Percentiles rank a stretch among this genome's conserved stretches.
phyloP scores from a whole-genome alignment of 345 rosid genomes.

The Jatropha curcas region DNA sequence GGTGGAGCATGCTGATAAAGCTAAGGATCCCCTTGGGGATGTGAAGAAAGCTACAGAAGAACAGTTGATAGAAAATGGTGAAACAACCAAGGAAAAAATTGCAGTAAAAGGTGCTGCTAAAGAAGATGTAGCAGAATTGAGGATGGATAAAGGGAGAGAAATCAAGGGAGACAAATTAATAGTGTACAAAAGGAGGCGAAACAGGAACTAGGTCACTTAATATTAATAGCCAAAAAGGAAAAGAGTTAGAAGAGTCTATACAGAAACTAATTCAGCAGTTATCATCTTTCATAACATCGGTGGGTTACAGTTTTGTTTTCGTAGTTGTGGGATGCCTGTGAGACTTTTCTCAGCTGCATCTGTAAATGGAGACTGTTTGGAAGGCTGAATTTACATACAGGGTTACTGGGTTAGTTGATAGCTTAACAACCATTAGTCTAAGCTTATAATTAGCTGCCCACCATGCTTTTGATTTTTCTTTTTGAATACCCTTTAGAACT shows the following conservation, averaged over 20 bases:
- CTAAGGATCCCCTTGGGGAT: constrained; percentile 2
- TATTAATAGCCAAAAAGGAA: neutral
- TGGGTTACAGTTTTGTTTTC: constrained; percentile 4
- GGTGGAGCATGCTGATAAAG: constrained; percentile 9
- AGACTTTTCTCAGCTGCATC: constrained; percentile 6
- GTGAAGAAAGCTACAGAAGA: constrained; percentile 1
- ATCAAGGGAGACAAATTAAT: neutral
- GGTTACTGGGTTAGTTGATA: neutral
- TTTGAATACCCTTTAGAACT: neutral
- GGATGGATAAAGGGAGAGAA: constrained; percentile 11
- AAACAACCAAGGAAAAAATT: constrained; percentile 4
- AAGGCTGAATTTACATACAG: constrained; percentile 2
- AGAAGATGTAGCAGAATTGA: constrained; percentile 3
- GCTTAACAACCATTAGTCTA: constrained; percentile 6
- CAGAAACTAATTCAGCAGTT: constrained; percentile 11
- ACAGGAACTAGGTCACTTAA: neutral
- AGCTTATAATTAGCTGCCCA: constrained; percentile 1
- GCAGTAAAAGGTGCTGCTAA: neutral
- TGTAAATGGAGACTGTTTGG: constrained; percentile 1
- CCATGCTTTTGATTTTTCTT: neutral
- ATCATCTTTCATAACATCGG: neutral
- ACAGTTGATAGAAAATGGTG: constrained; percentile 4
- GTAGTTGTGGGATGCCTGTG: neutral
- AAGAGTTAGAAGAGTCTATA: neutral
- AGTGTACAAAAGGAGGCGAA: constrained; percentile 21